Evolutionary conservation across 2,329 filamentous ascomycete genomes (phyloP).

Genomic region (Talaromyces rugulosus): DNA sequence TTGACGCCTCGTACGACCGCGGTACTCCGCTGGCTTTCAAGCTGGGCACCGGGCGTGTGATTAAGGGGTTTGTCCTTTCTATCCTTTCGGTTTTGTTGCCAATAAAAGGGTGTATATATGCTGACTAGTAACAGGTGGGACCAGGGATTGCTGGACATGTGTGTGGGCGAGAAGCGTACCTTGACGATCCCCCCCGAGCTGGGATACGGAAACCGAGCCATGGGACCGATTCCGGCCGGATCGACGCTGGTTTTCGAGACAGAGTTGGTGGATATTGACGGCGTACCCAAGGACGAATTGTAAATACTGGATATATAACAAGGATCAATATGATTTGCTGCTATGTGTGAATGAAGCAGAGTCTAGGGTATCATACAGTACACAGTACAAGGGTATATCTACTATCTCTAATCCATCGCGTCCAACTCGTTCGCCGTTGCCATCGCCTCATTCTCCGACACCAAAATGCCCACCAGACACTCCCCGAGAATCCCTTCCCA

Average conservation of each 20-base stretch:
- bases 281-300: constrained; percentile 54
- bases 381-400: neutral
- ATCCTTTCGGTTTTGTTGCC: constrained; percentile 4
- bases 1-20: constrained; percentile 80
- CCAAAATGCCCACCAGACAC: constrained; percentile 59
- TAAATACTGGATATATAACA: constrained; percentile 18
- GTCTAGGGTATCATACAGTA: neutral
- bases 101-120: neutral
- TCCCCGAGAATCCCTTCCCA: constrained; percentile 63
- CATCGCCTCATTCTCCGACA: constrained; percentile 48
- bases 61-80: constrained; percentile 65
- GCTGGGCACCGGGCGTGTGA: constrained; percentile 77
- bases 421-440: constrained; percentile 42
- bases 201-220: constrained; percentile 71
- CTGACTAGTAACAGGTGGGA: constrained; percentile 65
- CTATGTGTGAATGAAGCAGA: neutral
- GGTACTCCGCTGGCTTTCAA: constrained; percentile 72
- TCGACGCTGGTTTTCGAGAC: constrained; percentile 89
- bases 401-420: constrained; percentile 53
- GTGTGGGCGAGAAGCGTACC: constrained; percentile 86
- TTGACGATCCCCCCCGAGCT: constrained; percentile 84
- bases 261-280: constrained; percentile 77
- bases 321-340: neutral
- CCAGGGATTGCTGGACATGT: constrained; percentile 85
- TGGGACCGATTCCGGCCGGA: constrained; percentile 79